Percentiles rank a stretch among this genome's conserved stretches.
Conservation (phyloP, 2,329 filamentous ascomycete species). For the Alternaria hordeiaustralica region DNA sequence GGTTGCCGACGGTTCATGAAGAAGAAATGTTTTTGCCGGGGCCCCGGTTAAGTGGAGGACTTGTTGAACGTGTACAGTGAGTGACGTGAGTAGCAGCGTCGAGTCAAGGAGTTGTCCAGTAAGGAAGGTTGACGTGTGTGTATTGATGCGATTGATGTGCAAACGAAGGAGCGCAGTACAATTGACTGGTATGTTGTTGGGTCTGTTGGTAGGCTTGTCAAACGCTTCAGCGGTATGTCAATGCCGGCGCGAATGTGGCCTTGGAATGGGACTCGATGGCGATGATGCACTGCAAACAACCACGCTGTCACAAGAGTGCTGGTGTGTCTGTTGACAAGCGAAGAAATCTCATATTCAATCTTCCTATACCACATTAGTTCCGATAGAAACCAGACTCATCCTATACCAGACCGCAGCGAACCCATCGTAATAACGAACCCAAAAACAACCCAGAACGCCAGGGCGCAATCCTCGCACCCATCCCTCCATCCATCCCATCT, state of each 20-base stretch:
- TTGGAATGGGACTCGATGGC: background rate
- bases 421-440: background rate
- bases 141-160: background rate
- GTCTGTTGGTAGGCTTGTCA: background rate
- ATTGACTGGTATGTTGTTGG: background rate
- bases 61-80: too few relatives aligned
- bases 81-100: too few relatives aligned
- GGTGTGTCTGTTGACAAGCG: background rate
- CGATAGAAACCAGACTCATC: background rate
- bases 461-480: too few relatives aligned
- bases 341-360: background rate
- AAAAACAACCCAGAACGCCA: background rate
- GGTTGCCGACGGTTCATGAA: background rate
- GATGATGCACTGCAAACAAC: background rate
- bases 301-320: background rate
- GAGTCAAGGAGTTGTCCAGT: too few relatives aligned
- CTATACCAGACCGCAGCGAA: background rate
- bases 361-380: background rate
- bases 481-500: too few relatives aligned
- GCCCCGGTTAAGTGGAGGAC: too few relatives aligned
- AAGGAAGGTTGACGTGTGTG: too few relatives aligned
- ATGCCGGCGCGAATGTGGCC: background rate
- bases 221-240: background rate
- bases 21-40: too few relatives aligned
- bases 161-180: background rate